Percentiles rank a stretch among this genome's conserved stretches.
Conservation (phyloP, 805 yeast species). For the Monosporozyma siamensis region DNA sequence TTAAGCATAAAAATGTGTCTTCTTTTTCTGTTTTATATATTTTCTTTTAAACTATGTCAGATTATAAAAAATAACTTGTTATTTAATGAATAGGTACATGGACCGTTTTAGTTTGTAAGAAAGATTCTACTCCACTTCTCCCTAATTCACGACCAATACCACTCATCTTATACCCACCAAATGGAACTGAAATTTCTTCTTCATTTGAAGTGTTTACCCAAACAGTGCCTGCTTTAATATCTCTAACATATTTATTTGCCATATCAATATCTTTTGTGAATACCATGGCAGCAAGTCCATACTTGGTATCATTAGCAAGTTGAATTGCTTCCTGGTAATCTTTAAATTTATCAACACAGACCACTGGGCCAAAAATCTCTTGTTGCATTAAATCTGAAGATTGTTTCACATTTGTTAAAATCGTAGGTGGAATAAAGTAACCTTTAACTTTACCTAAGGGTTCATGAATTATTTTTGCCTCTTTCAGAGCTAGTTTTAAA, state of each 20-base stretch:
- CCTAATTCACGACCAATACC: conserved; percentile 82
- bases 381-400: conserved; percentile 32
- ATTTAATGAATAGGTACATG: conserved; percentile 34
- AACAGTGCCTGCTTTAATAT: conserved; percentile 56
- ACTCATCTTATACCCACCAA: conserved; percentile 73
- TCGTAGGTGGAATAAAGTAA: conserved; percentile 35
- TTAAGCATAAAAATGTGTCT: too few relatives aligned
- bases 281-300: conserved; percentile 41
- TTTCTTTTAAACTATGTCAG: too few relatives aligned
- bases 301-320: conserved; percentile 33
- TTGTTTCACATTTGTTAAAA: conserved; percentile 32
- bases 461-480: conserved; percentile 25
- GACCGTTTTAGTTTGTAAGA: conserved; percentile 67
- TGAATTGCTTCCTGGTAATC: conserved; percentile 34
- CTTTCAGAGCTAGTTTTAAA: conserved; percentile 38
- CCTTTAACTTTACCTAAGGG: conserved; percentile 16
- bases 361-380: conserved; percentile 40
- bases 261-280: conserved; percentile 57
- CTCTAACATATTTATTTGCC: conserved; percentile 56
- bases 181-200: conserved; percentile 55
- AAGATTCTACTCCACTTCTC: conserved; percentile 57
- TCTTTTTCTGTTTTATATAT: too few relatives aligned
- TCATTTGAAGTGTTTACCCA: conserved; percentile 65
- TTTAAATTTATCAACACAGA: conserved; percentile 31
- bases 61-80: not conserved